Conservation (phyloP, 352 stramenopile species). For the Discostella stelligera region DNA sequence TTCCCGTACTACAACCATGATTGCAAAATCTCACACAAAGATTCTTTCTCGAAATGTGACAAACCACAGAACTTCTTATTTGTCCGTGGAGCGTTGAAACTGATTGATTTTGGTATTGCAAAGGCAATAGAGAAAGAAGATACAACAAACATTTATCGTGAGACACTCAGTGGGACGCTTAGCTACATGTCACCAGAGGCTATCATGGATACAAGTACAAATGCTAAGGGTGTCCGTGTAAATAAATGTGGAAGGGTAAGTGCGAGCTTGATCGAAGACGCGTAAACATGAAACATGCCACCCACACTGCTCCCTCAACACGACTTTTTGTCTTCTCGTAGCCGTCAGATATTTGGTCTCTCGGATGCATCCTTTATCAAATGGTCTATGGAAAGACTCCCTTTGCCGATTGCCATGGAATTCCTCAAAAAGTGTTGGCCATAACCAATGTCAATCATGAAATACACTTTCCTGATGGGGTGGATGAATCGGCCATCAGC, state of each 20-base stretch:
- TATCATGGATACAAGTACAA: slow-evolving; percentile 76
- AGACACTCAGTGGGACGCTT: slow-evolving; percentile 93
- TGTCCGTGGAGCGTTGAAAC: slow-evolving; percentile 91
- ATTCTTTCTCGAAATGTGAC: neutral
- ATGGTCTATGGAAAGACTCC: slow-evolving; percentile 94
- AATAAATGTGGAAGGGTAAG: slow-evolving; percentile 71
- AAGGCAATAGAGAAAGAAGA: slow-evolving; percentile 95
- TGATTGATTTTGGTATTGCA: slow-evolving; percentile 98
- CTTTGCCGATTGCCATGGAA: slow-evolving; percentile 91
- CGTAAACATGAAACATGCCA: neutral
- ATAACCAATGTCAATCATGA: slow-evolving; percentile 91
- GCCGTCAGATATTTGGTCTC: slow-evolving; percentile 89
- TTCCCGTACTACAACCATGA: neutral
- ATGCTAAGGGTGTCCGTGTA: slow-evolving; percentile 53
- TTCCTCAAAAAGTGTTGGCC: slow-evolving; percentile 90
- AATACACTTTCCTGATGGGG: slow-evolving; percentile 86
- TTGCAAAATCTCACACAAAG: neutral
- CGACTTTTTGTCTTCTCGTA: neutral
- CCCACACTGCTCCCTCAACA: no score
- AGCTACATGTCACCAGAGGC: slow-evolving; percentile 97
- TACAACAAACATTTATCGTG: slow-evolving; percentile 94
- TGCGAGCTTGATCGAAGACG: neutral
- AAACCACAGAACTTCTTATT: slow-evolving; percentile 91
- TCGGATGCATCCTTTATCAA: slow-evolving; percentile 96
- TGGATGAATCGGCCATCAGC: slow-evolving; percentile 71